phyloP scores from a whole-genome alignment of 495 filamentous ascomycete genomes.

The Talaromyces ruber region DNA sequence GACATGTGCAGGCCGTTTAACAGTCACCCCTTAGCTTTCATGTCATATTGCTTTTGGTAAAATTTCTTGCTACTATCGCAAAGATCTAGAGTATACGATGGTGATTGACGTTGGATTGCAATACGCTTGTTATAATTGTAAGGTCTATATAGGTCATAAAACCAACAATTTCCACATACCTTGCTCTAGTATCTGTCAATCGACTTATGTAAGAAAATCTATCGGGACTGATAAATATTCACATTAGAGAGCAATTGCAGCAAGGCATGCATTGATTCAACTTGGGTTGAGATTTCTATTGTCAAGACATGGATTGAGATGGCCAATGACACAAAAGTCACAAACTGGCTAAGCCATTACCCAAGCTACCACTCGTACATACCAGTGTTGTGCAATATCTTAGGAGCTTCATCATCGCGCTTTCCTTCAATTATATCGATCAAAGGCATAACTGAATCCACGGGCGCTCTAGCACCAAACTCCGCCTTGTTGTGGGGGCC shows the following conservation, averaged over 20 bases:
- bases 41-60: too few species aligned
- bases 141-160: too few species aligned
- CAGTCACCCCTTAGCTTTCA: too few species aligned
- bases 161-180: too few species aligned
- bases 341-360: background rate
- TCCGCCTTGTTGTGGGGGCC: slow-evolving; percentile 14
- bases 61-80: too few species aligned
- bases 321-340: background rate
- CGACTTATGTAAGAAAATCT: too few species aligned
- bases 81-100: too few species aligned
- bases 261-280: background rate
- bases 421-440: slow-evolving; percentile 12
- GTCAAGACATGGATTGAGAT: background rate
- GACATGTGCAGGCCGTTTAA: too few species aligned
- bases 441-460: slow-evolving; percentile 12
- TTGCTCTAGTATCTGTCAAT: too few species aligned
- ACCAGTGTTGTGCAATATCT: slow-evolving; percentile 10
- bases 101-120: too few species aligned
- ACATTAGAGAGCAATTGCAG: background rate
- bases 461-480: slow-evolving; percentile 12
- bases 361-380: background rate
- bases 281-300: background rate
- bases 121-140: too few species aligned
- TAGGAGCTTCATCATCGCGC: slow-evolving; percentile 11
- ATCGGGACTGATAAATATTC: too few species aligned